Base-by-base conservation (phyloP, 2,329 filamentous ascomycete genomes). In the Dothistroma pini region DNA sequence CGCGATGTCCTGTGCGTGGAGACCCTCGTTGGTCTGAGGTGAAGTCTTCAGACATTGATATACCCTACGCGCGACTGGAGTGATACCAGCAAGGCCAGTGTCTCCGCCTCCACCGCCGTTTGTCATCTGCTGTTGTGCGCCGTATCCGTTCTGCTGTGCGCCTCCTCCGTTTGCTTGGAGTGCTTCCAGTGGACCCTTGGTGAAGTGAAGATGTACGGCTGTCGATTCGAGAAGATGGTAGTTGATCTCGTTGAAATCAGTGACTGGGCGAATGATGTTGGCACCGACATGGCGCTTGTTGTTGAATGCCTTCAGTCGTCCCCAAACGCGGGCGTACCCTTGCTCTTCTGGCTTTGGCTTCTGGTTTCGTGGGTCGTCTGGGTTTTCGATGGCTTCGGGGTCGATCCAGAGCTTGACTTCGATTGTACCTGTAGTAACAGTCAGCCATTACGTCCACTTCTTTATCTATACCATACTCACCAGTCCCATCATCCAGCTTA, bases 401-500 rank as follows among this genome's bases (percentile, higher is more conserved):
- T 93, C 89, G 60, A 90, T 82, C 89, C 90, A 96, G 75, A 89
- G 87, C 80, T 95, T 96, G 68, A 91, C 93, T 77, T 99, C 96
- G 70, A 97, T 88, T 63, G 87, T 83, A 2, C 65, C 64, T 53
- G 25, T 29, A 21, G 31, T 35, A 2, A n/a, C 34, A 25, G 19
- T 29, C 19, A 31, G 51, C n/a, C 22, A 14, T 5, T 29, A 29
- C 12, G 1, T 21, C 11, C 19, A 11, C 22, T 21, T 51, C 19
- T 29, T 22, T 29, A 3, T 16, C 11, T 16, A 25, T 12, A 6
- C 12, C 19, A 21, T 53, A 0, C 21, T 12, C 21, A 62, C 91
- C 93, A 0, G 96, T 99, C 74, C 95, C 95, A 77, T 99, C 95
- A 78, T 99, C 95, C 70, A 99, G 81, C 71, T 88, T 90, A 83